Conservation (phyloP, 78 protist species). For the Tieghemostelium lacteum region DNA sequence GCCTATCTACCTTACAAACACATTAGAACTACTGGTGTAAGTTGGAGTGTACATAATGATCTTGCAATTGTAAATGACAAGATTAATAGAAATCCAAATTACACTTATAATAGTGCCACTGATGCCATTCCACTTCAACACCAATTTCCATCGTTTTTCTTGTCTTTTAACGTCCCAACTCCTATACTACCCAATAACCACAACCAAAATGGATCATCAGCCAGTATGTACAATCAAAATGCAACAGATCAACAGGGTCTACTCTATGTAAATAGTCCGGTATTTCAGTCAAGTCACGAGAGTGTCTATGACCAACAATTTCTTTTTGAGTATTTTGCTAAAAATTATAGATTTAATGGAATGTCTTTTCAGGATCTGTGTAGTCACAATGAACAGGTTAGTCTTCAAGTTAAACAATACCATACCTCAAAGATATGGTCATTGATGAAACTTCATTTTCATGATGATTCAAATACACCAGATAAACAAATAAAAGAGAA, state of each 20-base stretch:
- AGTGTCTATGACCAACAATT: neutral
- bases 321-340: conserved; percentile 61
- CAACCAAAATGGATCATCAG: neutral
- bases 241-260: conserved; percentile 21
- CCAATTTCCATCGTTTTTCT: conserved; percentile 64
- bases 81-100: conserved; percentile 43
- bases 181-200: neutral
- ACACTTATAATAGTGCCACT: neutral
- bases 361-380: conserved; percentile 21
- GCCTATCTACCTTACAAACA: conserved; percentile 75
- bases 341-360: conserved; percentile 32
- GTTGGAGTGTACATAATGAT: conserved; percentile 60
- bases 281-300: neutral
- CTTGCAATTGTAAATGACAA: conserved; percentile 53
- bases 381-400: conserved; percentile 47
- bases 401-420: conserved; percentile 37
- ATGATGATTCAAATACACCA: neutral
- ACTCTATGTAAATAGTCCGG: conserved; percentile 39
- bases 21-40: conserved; percentile 64
- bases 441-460: conserved; percentile 21
- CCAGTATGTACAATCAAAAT: too few relatives aligned
- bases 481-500: conserved; percentile 1
- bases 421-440: conserved; percentile 57
- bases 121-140: neutral
- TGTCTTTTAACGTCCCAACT: conserved; percentile 37